Base-by-base conservation (phyloP, 345 rosid species). In the Hirschfeldia incana region DNA sequence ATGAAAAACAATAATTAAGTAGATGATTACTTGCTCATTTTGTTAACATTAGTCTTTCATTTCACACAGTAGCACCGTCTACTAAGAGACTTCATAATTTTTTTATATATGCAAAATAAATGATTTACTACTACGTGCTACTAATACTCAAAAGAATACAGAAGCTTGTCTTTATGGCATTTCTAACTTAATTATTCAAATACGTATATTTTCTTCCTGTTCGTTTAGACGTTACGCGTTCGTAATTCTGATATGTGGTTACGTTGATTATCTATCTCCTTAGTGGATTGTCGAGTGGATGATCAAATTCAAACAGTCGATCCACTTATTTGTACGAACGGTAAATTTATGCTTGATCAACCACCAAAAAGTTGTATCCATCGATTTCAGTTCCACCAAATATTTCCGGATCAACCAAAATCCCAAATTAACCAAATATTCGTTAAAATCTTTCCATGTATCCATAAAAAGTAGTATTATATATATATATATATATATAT, bases 11-110 rank as follows among this genome's bases (percentile, higher is more conserved):
- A 32, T 51, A 13, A 46, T 16, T 74, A 51, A 26, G 66, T 32
- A 69, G 64, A 76, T 17, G 75, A 59, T 76, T 76, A 46, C 74
- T 76, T 76, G 80, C 74, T 61, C 64, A 69, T 51, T 33, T 46
- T 76, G 75, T 65, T 74, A 55, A 65, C 70, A 74, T 21, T n/a
- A 13, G 32, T 59, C 42, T 33, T 77, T 69, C 26, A 53, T 53
- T 49, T 70, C 75, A 69, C 80, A 77, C 69, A 11, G 30, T 34
- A 63, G 55, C 42, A 70, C 3, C 58, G 37, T 70, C 70, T 13
- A 49, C 7, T 70, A 64, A 65, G 62, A 26, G 70, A 49, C 65
- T 62, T 63, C 4, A n/a, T 16, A 15, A 10, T 69, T 4, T 12
- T 21, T 21, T 21, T 21, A 21, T 21, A 21, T 21, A 21, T 76